Percentiles rank a stretch among this genome's conserved stretches.
These are phyloP conservation scores for Verticillium nonalfalfae DNA, from an alignment of 2,329 filamentous ascomycete species.

Conservation along the genomic window DNA sequence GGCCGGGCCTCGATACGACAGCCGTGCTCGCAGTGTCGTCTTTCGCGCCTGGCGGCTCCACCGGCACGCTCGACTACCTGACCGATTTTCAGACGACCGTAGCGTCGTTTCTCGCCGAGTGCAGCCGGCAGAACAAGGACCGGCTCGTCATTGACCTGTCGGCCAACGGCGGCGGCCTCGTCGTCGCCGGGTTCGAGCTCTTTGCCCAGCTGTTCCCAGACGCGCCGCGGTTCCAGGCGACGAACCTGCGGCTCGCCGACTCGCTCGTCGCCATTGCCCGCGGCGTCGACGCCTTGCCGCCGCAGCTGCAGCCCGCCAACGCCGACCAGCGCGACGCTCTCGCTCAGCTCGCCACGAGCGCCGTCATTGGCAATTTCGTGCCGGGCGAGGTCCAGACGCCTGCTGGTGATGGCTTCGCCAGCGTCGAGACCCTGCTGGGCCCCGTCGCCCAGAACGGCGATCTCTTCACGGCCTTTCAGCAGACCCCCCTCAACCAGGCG, in stretches of 20 bases:
- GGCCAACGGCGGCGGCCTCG: slow-evolving; percentile 52
- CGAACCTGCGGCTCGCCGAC: slow-evolving; percentile 44
- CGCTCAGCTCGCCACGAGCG: slow-evolving; percentile 38
- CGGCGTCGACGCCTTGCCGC: slow-evolving; percentile 22
- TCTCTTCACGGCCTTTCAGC: slow-evolving; percentile 38
- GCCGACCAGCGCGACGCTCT: slow-evolving; percentile 22
- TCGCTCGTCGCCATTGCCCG: slow-evolving; percentile 35
- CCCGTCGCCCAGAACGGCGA: slow-evolving; percentile 34
- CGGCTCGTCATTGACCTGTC: slow-evolving; percentile 55
- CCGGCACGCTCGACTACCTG: slow-evolving; percentile 16
- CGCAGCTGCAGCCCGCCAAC: slow-evolving; percentile 20
- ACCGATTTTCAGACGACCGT: slow-evolving; percentile 23
- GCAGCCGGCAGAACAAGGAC: slow-evolving; percentile 43
- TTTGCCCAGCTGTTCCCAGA: slow-evolving; percentile 53
- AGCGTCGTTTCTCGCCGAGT: slow-evolving; percentile 15
- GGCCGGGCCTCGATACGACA: slow-evolving; percentile 24
- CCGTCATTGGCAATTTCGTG: slow-evolving; percentile 35
- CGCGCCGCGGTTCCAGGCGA: slow-evolving; percentile 38
- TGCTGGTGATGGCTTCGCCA: slow-evolving; percentile 20
- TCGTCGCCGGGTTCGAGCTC: slow-evolving; percentile 55
- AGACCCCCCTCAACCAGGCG: slow-evolving; percentile 30
- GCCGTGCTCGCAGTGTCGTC: slow-evolving; percentile 21
- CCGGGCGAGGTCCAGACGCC: slow-evolving; percentile 43
- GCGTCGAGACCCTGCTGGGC: slow-evolving; percentile 21
- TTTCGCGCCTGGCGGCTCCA: slow-evolving; percentile 15